Evolutionary conservation across 768 basidiomycete genomes (phyloP).

Genomic region (Pulveroboletus sp.): DNA sequence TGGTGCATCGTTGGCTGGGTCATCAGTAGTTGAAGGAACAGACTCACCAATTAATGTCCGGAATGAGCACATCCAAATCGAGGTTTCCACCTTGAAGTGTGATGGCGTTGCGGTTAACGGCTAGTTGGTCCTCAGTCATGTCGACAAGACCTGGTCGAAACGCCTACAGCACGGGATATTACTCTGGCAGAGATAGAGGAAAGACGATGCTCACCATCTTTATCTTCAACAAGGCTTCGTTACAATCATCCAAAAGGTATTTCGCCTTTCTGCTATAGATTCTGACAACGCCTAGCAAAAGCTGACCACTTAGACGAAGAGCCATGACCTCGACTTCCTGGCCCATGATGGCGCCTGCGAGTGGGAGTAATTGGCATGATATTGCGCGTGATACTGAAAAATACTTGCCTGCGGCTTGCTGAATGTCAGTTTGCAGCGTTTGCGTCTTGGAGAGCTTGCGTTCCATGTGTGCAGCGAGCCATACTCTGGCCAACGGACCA

Average conservation of each 20-base stretch:
- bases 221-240: conserved; percentile 91
- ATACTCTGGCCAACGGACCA: conserved; percentile 93
- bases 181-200: background rate
- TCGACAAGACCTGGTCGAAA: conserved; percentile 95
- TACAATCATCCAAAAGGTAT: conserved; percentile 96
- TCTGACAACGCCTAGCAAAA: conserved; percentile 92
- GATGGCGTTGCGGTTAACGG: conserved; percentile 82
- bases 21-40: background rate
- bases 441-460: conserved; percentile 95
- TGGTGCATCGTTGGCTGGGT: conserved; percentile 11
- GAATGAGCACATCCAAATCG: conserved; percentile 75
- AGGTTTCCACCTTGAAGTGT: conserved; percentile 75
- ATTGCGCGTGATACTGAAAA: background rate
- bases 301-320: conserved; percentile 91
- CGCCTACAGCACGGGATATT: conserved; percentile 45
- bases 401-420: conserved; percentile 74
- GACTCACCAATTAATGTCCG: conserved; percentile 74
- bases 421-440: conserved; percentile 92
- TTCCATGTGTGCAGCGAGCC: conserved; percentile 99
- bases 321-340: conserved; percentile 93
- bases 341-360: conserved; percentile 82
- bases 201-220: conserved; percentile 63
- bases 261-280: conserved; percentile 98
- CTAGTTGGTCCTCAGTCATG: conserved; percentile 91
- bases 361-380: background rate